These are phyloP conservation scores for Coemansia biformis DNA, from an alignment of 192 early-diverging fungal species.

Conservation along the genomic window DNA sequence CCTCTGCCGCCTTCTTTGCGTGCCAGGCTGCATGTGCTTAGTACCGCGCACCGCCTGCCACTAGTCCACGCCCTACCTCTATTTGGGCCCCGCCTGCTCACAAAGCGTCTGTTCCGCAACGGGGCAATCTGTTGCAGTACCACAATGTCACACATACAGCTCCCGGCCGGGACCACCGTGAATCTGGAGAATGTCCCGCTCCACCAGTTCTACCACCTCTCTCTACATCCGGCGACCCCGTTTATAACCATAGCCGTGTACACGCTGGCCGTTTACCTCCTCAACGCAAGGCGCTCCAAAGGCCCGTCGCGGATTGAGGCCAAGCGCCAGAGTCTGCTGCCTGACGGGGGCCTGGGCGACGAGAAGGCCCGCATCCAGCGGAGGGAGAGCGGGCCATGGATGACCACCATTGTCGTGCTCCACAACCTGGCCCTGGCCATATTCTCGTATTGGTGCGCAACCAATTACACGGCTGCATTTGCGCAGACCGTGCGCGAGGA, in stretches of 20 bases:
- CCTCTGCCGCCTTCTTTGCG: neutral
- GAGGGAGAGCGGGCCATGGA: constrained; percentile 50
- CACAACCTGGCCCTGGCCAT: constrained; percentile 69
- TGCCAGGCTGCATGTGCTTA: neutral
- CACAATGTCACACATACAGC: constrained; percentile 35
- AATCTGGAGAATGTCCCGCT: constrained; percentile 60
- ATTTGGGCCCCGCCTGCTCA: too few species aligned
- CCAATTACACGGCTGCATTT: constrained; percentile 58
- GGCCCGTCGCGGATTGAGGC: constrained; percentile 34
- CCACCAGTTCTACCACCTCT: constrained; percentile 65
- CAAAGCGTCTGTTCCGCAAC: too few species aligned
- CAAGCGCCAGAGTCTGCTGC: constrained; percentile 27
- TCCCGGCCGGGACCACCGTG: constrained; percentile 43
- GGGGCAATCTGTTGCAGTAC: neutral
- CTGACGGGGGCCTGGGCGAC: constrained; percentile 7
- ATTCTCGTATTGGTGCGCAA: constrained; percentile 74
- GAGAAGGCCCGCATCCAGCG: neutral
- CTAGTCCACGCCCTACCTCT: too few species aligned
- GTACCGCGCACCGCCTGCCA: too few species aligned
- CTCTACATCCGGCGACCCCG: constrained; percentile 65
- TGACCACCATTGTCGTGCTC: constrained; percentile 74
- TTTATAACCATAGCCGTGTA: constrained; percentile 60
- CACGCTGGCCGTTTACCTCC: constrained; percentile 37
- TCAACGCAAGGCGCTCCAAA: constrained; percentile 31
- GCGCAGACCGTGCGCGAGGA: constrained; percentile 55